These are phyloP conservation scores for Dioszegia aurantiaca DNA, from an alignment of 768 basidiomycete species.

Conservation along the genomic window DNA sequence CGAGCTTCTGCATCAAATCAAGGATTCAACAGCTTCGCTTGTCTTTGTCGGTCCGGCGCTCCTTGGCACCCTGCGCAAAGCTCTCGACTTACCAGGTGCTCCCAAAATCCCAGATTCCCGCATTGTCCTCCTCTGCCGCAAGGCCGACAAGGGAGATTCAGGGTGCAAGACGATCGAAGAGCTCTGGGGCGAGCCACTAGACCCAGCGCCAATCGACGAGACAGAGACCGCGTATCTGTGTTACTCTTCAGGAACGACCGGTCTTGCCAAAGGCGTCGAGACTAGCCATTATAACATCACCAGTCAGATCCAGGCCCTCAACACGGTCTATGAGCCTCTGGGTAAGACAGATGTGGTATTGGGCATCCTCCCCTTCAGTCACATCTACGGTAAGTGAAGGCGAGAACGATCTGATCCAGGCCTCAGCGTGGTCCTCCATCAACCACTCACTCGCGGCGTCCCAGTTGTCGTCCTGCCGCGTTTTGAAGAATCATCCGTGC, in stretches of 20 bases:
- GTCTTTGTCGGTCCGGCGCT: constrained; percentile 67
- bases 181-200: constrained; percentile 21
- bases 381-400: constrained; percentile 56
- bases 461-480: constrained; percentile 56
- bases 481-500: constrained; percentile 71
- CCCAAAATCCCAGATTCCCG: constrained; percentile 54
- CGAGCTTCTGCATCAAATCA: constrained; percentile 72
- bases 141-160: constrained; percentile 20
- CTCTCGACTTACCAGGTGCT: constrained; percentile 55
- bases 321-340: constrained; percentile 55
- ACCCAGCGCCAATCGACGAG: constrained; percentile 17
- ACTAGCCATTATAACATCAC: constrained; percentile 61
- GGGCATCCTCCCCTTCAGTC: constrained; percentile 64
- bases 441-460: constrained; percentile 45
- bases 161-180: constrained; percentile 24
- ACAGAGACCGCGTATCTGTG: constrained; percentile 48
- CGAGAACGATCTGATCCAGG: neutral
- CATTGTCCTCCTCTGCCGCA: constrained; percentile 61
- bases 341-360: constrained; percentile 59
- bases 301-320: constrained; percentile 60
- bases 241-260: constrained; percentile 52
- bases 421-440: constrained; percentile 29
- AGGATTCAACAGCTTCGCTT: constrained; percentile 63
- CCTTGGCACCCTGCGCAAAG: constrained; percentile 59
- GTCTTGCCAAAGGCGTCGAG: constrained; percentile 51